A percentile compares a stretch with the other conserved stretches of the same genome.
phyloP scores from a whole-genome alignment of 139 green algal genomes.

The Ettlia oleoabundans region DNA sequence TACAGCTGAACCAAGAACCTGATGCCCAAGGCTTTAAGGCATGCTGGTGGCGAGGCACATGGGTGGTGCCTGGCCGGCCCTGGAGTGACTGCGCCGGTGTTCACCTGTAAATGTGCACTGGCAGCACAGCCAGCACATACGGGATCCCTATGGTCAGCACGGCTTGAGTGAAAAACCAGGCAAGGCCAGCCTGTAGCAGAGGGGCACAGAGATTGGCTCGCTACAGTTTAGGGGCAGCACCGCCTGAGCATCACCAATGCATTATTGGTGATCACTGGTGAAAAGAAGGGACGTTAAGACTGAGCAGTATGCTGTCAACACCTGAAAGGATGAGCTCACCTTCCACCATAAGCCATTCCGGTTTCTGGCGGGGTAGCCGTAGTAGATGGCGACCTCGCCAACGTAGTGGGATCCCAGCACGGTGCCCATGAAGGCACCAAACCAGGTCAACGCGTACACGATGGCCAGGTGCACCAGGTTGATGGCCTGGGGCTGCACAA shows the following conservation, averaged over 20 bases:
- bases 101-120: neutral
- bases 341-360: no score
- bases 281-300: no score
- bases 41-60: neutral
- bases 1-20: neutral
- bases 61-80: no score
- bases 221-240: no score
- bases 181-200: neutral
- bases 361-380: neutral
- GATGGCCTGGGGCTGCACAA: conserved; percentile 22
- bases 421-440: conserved; percentile 28
- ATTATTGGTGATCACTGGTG: no score
- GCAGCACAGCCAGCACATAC: neutral
- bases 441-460: conserved; percentile 6
- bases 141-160: neutral
- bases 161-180: neutral
- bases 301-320: no score
- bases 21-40: neutral
- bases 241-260: no score
- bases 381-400: neutral
- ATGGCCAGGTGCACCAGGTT: neutral
- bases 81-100: neutral
- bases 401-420: conserved; percentile 15
- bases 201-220: no score
- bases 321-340: no score